Evolutionary conservation across 179 eudicot species (phyloP), one percentile per base, ranked within the genome.

Genomic region (Nepenthes alata): DNA sequence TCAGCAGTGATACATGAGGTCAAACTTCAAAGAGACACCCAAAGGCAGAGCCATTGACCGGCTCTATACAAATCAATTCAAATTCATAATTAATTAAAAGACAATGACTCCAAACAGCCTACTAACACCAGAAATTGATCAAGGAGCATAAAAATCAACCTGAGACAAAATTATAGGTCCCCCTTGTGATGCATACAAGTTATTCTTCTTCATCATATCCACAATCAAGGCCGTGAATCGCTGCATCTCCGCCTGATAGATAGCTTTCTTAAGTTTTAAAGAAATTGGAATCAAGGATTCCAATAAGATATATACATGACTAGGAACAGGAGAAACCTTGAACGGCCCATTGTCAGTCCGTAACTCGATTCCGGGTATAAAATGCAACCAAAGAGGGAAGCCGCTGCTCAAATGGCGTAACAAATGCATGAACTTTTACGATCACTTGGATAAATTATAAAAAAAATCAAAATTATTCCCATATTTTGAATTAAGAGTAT

Each of bases 311-410:
- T 8, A 37, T 4, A 8, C 11, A 13, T 25, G n/a, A 45, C 0
- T 53, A 35, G 6, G 25, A 51, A 47, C 35, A 41, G 44, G 34
- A 65, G 37, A 53, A 69, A 93, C 98, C 94, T 94, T 94, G 76
- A 77, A 94, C 4, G 99, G 99, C 62, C 79, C 84, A 67, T 90
- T 94, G 54, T 90, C 84, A 8, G 96, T 90, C 66, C 99, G 84
- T 49, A 94, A 73, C 78, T 72, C 13, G 55, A 94, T 83, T 3
- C 94, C 91, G 3, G 91, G 87, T 61, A 94, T 71, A 66, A 87
- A 90, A 79, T 87, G 99, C 83, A 94, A 74, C 99, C 99, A 94
- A 63, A 90, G 70, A 61, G 99, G 99, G 80, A 94, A 94, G 2
- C 99, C 99, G 36, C 99, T 94, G 87, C 76, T 50, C 68, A 39